Percentiles rank a stretch among this genome's conserved stretches.
Conservation (phyloP, 495 filamentous ascomycete species). For the Penicillium simplicissimum region DNA sequence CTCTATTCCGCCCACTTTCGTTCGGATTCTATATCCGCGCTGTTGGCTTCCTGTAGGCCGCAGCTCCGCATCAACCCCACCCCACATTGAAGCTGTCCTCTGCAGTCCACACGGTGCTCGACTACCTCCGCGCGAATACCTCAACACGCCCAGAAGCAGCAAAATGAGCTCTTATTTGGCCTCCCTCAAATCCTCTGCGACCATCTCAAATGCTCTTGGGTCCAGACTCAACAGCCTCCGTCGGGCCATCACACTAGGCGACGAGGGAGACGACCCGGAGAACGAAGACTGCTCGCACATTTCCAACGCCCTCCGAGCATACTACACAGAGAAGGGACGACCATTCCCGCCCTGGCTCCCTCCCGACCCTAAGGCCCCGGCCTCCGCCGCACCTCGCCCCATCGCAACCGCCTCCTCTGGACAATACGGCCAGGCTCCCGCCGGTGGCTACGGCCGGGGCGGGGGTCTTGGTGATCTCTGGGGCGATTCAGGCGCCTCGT, state of each 20-base stretch:
- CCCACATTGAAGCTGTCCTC: slow-evolving; percentile 25
- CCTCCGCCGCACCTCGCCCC: slow-evolving; percentile 53
- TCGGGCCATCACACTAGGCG: slow-evolving; percentile 75
- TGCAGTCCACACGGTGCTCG: slow-evolving; percentile 8
- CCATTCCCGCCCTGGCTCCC: slow-evolving; percentile 88
- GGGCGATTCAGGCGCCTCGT: slow-evolving; percentile 60
- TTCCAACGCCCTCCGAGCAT: slow-evolving; percentile 89
- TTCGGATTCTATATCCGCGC: background rate
- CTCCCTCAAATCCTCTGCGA: slow-evolving; percentile 59
- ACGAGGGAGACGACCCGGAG: slow-evolving; percentile 73
- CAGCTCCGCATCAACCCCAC: slow-evolving; percentile 30
- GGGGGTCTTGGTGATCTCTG: slow-evolving; percentile 76
- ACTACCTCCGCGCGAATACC: background rate
- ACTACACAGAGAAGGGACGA: slow-evolving; percentile 87
- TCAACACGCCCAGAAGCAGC: slow-evolving; percentile 11
- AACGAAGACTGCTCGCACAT: slow-evolving; percentile 95
- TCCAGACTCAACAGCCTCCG: slow-evolving; percentile 79
- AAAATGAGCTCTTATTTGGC: slow-evolving; percentile 80
- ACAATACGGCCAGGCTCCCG: slow-evolving; percentile 37
- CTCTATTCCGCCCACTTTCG: background rate
- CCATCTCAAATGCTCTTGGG: slow-evolving; percentile 74
- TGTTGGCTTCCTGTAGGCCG: slow-evolving; percentile 9
- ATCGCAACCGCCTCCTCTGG: slow-evolving; percentile 56
- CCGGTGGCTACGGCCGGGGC: slow-evolving; percentile 37
- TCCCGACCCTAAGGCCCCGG: slow-evolving; percentile 74